Conservation (phyloP, 73 alveolate species). For the Uronychia setigera region DNA sequence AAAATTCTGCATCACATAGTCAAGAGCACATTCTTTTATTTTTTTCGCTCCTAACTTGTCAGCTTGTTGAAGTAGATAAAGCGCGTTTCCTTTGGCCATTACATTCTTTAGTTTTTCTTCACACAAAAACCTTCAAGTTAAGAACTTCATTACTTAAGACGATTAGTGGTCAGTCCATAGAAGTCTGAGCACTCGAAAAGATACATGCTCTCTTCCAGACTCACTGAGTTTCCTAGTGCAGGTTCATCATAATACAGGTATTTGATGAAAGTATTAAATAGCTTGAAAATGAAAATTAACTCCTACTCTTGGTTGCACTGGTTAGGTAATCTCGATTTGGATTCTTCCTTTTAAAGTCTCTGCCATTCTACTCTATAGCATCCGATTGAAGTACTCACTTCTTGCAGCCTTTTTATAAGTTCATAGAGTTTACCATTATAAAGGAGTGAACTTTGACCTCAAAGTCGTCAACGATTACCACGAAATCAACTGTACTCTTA, state of each 20-base stretch:
- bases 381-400: conserved; percentile 26
- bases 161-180: neutral
- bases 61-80: neutral
- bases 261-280: conserved; percentile 30
- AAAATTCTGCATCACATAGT: neutral
- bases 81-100: neutral
- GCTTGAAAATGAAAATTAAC: neutral
- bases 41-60: neutral
- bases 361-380: conserved; percentile 28
- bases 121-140: neutral
- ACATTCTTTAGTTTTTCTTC: neutral
- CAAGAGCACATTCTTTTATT: neutral
- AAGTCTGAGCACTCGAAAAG: conserved; percentile 21
- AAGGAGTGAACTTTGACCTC: conserved; percentile 7
- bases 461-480: neutral
- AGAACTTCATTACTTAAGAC: neutral
- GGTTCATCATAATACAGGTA: conserved; percentile 43
- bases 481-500: conserved; percentile 12
- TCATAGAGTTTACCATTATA: conserved; percentile 9
- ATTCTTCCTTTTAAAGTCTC: conserved; percentile 13
- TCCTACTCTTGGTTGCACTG: conserved; percentile 5
- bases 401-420: conserved; percentile 27
- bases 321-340: conserved; percentile 6
- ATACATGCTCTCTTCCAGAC: conserved; percentile 15
- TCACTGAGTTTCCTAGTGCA: conserved; percentile 13